These are phyloP conservation scores for Alternaria sp. DNA, from an alignment of 2,329 filamentous ascomycete genomes.

Conservation along the genomic window DNA sequence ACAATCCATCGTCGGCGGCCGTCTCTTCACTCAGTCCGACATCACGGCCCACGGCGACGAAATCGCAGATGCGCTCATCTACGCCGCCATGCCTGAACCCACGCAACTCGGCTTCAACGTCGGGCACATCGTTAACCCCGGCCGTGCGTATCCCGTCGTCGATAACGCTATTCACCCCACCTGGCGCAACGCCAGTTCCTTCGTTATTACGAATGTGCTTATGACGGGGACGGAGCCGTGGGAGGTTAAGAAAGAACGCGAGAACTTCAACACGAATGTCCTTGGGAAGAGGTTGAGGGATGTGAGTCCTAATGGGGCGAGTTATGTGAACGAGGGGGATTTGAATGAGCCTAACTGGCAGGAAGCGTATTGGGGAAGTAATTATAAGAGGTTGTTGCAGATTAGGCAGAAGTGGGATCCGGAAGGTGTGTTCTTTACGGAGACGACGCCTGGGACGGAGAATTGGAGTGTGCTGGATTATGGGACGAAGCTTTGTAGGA, in stretches of 20 bases:
- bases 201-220: constrained; percentile 43
- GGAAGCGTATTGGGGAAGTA: constrained; percentile 44
- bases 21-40: constrained; percentile 41
- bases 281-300: constrained; percentile 39
- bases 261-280: constrained; percentile 39
- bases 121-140: constrained; percentile 46
- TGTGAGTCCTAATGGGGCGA: constrained; percentile 39
- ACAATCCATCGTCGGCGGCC: constrained; percentile 41
- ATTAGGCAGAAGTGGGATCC: constrained; percentile 45
- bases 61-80: constrained; percentile 36
- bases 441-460: constrained; percentile 46
- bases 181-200: constrained; percentile 46
- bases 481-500: constrained; percentile 45
- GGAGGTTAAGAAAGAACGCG: constrained; percentile 36
- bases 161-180: constrained; percentile 45
- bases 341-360: constrained; percentile 48
- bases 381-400: constrained; percentile 41
- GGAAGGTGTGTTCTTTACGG: constrained; percentile 42
- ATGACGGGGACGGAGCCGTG: constrained; percentile 41
- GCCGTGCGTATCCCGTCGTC: constrained; percentile 30
- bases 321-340: constrained; percentile 48
- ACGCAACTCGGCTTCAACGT: constrained; percentile 35
- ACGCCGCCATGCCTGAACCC: constrained; percentile 29
- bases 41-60: constrained; percentile 30
- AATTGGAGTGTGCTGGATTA: constrained; percentile 43